A percentile compares a stretch with the other conserved stretches of the same genome.
Evolutionary conservation across 2,329 filamentous ascomycete species (phyloP).

Genomic region (Talaromyces sp.): DNA sequence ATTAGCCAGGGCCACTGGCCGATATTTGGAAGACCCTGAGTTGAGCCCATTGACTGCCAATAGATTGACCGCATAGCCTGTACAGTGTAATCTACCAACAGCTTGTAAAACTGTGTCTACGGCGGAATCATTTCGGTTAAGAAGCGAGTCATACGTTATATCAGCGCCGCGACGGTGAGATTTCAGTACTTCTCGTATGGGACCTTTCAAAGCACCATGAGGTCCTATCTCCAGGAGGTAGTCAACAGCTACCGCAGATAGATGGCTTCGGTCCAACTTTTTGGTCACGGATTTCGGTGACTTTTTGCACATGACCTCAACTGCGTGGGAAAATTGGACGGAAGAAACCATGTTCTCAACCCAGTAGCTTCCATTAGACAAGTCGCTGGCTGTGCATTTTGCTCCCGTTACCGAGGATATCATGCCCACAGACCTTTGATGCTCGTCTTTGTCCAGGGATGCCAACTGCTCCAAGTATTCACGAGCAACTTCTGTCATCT

Average conservation of each 20-base stretch:
- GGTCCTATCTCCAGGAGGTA: constrained; percentile 32
- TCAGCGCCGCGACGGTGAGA: neutral
- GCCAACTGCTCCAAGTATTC: neutral
- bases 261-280: neutral
- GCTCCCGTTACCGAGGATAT: constrained; percentile 21
- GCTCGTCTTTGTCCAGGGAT: neutral
- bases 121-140: neutral
- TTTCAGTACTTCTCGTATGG: neutral
- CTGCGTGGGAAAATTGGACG: constrained; percentile 25
- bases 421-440: neutral
- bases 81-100: neutral
- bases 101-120: neutral
- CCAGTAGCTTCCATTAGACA: constrained; percentile 16
- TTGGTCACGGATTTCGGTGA: neutral
- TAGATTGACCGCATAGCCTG: neutral
- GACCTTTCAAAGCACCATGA: constrained; percentile 26
- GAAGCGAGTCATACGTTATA: neutral
- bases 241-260: constrained; percentile 4
- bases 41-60: neutral
- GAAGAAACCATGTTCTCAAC: constrained; percentile 29
- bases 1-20: constrained; percentile 20
- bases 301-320: constrained; percentile 18
- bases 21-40: neutral
- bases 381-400: constrained; percentile 14
- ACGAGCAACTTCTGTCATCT: neutral